Evolutionary conservation across 1,139 yeast genomes (phyloP), one percentile per base, ranked within the genome.

Genomic region (Taphrina communis): DNA sequence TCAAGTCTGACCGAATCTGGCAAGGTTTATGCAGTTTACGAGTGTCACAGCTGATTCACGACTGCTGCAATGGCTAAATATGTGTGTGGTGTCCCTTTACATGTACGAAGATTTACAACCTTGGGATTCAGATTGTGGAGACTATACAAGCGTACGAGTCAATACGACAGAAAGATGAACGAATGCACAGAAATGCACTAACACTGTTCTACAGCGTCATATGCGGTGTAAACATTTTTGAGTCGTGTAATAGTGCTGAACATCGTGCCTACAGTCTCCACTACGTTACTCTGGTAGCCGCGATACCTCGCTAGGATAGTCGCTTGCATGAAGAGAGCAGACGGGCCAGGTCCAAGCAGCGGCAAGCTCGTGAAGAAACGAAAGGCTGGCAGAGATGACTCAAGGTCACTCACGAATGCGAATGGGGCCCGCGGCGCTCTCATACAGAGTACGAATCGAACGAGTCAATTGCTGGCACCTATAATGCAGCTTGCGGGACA

Each of bases 401-500:
- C 65, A 35, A 44, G 44, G 17, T 5, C 55, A 25, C 52, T 55
- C 21, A 19, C 56, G 14, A 21, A 25, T 11, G 11, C 53, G 25
- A 17, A 11, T 25, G n/a, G 21, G 14, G 42, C 25, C 14, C 39
- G 19, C 14, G 56, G 41, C 31, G 53, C 72, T 6, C 51, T 70
- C 12, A 48, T 51, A 19, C 62, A 61, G 8, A 21, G 66, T 68
- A 65, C 72, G 21, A 72, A 67, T 17, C 70, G 76, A 25, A 73
- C 74, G 19, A 72, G 74, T 4, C 68, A 70, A 19, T 57, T 74
- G 12, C 71, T 71, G 36, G 72, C 75, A 6, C 75, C 75, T 5
- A 72, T 72, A n/a, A 65, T 74, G 52, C 74, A 73, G 59, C 66
- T 75, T 31, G 58, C 72, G 2, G 76, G 76, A 8, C 76, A 74